phyloP scores from a whole-genome alignment of 768 basidiomycete genomes.

The Hemileccinum impolitum region DNA sequence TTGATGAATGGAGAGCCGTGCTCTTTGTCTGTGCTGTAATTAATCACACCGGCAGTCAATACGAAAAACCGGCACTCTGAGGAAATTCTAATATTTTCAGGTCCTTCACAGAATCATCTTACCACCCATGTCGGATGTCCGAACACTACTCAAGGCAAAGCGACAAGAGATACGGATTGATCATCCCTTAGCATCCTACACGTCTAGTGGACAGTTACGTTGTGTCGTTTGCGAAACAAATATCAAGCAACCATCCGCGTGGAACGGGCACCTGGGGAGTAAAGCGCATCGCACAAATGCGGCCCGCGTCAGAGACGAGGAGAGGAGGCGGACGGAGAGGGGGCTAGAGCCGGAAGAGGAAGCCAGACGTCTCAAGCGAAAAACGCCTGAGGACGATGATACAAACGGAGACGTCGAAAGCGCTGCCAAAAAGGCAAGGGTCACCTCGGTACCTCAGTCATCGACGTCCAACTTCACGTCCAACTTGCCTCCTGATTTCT shows the following conservation, averaged over 20 bases:
- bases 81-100: no score
- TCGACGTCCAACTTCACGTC: conserved; percentile 32
- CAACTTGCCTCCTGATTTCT: conserved; percentile 66
- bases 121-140: conserved; percentile 66
- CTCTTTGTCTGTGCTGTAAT: no score
- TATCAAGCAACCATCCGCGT: conserved; percentile 78
- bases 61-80: no score
- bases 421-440: conserved; percentile 31
- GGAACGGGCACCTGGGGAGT: conserved; percentile 84
- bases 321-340: conserved; percentile 38
- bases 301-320: conserved; percentile 54
- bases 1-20: no score
- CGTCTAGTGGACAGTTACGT: conserved; percentile 59
- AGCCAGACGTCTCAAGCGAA: conserved; percentile 36
- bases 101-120: no score
- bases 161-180: conserved; percentile 67
- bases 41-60: no score
- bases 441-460: conserved; percentile 11
- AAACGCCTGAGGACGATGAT: conserved; percentile 22
- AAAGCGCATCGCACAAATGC: conserved; percentile 73
- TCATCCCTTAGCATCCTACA: conserved; percentile 75
- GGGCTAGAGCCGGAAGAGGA: conserved; percentile 31
- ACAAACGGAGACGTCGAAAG: conserved; percentile 22
- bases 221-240: conserved; percentile 60
- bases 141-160: conserved; percentile 80